These are phyloP conservation scores for Penicillium samsonianum DNA, from an alignment of 495 filamentous ascomycete species.

Conservation along the genomic window DNA sequence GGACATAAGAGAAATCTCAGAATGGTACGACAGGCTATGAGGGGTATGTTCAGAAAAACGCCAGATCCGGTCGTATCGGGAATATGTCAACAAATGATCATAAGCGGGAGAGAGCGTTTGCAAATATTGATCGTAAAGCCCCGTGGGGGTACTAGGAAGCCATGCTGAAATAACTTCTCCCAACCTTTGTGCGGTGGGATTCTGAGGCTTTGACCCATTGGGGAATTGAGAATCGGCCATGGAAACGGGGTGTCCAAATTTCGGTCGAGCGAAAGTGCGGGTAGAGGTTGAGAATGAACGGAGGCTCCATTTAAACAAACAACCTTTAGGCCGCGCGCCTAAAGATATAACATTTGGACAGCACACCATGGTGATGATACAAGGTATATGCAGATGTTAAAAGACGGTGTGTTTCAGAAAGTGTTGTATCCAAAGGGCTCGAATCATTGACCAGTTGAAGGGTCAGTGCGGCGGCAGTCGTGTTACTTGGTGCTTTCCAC, in stretches of 20 bases:
- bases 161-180: not conserved
- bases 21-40: not conserved
- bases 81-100: not conserved
- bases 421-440: not conserved
- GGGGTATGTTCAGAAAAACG: not conserved
- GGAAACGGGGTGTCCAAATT: not conserved
- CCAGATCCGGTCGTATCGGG: not conserved
- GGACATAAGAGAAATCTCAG: not conserved
- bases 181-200: not conserved
- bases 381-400: not conserved
- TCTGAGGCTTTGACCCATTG: not conserved
- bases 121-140: not conserved
- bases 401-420: not conserved
- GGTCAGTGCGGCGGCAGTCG: not conserved
- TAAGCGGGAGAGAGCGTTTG: not conserved
- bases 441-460: not conserved
- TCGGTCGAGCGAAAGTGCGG: not conserved
- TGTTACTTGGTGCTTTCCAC: not conserved
- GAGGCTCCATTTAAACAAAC: not conserved
- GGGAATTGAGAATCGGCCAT: not conserved
- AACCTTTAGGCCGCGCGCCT: not conserved
- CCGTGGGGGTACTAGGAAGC: not conserved
- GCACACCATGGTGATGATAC: not conserved
- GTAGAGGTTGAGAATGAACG: not conserved
- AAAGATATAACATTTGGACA: not conserved